These are phyloP conservation scores for Penicillium salamii DNA, from an alignment of 495 filamentous ascomycete genomes.

Conservation along the genomic window DNA sequence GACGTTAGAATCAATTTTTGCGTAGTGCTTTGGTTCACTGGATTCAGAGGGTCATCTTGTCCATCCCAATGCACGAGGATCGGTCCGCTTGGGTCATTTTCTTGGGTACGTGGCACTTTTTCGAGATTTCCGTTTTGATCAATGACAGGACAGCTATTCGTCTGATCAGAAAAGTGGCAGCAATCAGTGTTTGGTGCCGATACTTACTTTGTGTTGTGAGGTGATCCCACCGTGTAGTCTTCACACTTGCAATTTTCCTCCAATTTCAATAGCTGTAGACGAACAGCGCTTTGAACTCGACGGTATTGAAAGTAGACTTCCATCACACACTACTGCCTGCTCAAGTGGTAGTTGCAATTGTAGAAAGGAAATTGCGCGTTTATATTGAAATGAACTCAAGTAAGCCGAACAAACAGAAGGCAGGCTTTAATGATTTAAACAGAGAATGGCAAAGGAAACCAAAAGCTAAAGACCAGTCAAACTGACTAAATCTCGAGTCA, in stretches of 20 bases:
- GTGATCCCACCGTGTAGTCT: neutral
- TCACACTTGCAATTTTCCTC: neutral
- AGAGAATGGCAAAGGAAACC: no score
- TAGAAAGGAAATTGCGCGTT: no score
- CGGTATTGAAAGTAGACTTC: constrained; percentile 15
- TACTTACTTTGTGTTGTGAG: neutral
- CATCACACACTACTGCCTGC: no score
- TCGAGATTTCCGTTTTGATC: neutral
- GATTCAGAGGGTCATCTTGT: constrained; percentile 49
- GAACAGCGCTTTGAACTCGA: constrained; percentile 5
- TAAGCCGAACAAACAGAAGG: no score
- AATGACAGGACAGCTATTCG: neutral
- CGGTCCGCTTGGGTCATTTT: neutral
- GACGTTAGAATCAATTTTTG: constrained; percentile 32
- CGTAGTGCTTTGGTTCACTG: constrained; percentile 48
- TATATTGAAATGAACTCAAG: no score
- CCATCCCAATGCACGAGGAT: constrained; percentile 40
- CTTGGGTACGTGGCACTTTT: neutral
- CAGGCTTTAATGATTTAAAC: no score
- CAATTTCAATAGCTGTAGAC: neutral
- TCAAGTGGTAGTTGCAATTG: no score
- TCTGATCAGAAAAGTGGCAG: neutral
- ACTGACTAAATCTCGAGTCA: no score
- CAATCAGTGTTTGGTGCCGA: neutral
- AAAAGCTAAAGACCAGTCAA: no score